Evolutionary conservation across 495 filamentous ascomycete species (phyloP).

Genomic region (Lasiosphaeria hispida): DNA sequence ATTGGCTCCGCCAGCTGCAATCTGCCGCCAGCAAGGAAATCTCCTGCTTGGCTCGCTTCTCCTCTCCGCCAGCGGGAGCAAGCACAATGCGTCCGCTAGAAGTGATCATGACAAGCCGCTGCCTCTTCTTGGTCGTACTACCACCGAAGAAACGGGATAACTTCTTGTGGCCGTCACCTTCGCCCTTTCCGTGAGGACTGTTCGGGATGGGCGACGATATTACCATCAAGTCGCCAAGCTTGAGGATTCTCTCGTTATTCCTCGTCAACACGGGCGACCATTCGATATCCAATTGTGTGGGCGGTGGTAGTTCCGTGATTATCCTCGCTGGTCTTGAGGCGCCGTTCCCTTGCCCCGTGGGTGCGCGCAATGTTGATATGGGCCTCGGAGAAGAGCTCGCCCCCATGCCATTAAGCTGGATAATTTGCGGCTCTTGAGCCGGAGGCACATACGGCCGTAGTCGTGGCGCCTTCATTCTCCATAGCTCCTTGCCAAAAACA

Average conservation of each 20-base stretch:
- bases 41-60: slow-evolving; percentile 92
- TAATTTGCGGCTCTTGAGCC: slow-evolving; percentile 67
- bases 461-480: slow-evolving; percentile 88
- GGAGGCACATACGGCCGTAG: slow-evolving; percentile 84
- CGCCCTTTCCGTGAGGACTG: slow-evolving; percentile 58
- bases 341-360: slow-evolving; percentile 41
- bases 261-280: slow-evolving; percentile 95
- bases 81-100: slow-evolving; percentile 85
- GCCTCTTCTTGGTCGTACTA: slow-evolving; percentile 84
- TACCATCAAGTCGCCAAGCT: slow-evolving; percentile 86
- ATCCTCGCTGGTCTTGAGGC: slow-evolving; percentile 70
- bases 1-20: slow-evolving; percentile 71
- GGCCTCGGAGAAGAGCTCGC: slow-evolving; percentile 49
- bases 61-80: slow-evolving; percentile 88
- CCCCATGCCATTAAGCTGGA: slow-evolving; percentile 69
- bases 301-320: slow-evolving; percentile 93
- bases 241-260: slow-evolving; percentile 90
- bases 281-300: slow-evolving; percentile 95
- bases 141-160: slow-evolving; percentile 91
- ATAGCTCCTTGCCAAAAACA: slow-evolving; percentile 77
- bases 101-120: slow-evolving; percentile 93
- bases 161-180: slow-evolving; percentile 65
- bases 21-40: slow-evolving; percentile 73
- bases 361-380: slow-evolving; percentile 45
- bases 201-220: slow-evolving; percentile 72